Percentiles rank a stretch among this genome's conserved stretches.
Evolutionary conservation across 2,329 filamentous ascomycete genomes (phyloP).

Genomic region (Botryotinia calthae): DNA sequence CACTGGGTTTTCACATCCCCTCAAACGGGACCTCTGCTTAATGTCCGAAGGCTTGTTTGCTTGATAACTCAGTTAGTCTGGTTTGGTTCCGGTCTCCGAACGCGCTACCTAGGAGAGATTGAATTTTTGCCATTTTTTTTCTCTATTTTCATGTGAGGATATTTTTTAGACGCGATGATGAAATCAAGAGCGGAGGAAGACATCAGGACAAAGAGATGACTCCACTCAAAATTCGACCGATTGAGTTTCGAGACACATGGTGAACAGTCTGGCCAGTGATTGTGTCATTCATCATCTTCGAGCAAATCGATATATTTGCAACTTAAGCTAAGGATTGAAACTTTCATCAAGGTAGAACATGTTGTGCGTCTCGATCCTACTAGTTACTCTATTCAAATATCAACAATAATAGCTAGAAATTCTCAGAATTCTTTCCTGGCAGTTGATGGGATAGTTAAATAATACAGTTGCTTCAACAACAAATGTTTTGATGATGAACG

Average conservation of each 20-base stretch:
- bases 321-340: neutral
- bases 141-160: neutral
- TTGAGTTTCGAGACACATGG: neutral
- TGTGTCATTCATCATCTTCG: neutral
- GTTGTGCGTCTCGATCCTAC: neutral
- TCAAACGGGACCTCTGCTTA: slow-evolving; percentile 6
- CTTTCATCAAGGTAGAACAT: neutral
- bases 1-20: slow-evolving; percentile 4
- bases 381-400: neutral
- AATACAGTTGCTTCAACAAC: neutral
- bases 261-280: neutral
- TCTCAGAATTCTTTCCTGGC: neutral
- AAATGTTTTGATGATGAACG: no score
- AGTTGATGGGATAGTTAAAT: neutral
- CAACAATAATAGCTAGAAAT: neutral
- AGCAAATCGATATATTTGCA: neutral
- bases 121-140: neutral
- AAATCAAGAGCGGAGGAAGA: neutral
- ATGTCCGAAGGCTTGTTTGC: neutral
- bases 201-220: neutral
- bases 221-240: neutral
- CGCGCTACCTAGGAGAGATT: neutral
- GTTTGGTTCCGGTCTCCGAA: neutral
- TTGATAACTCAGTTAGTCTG: slow-evolving; percentile 1
- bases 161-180: neutral